Base-by-base conservation (phyloP, 768 basidiomycete genomes). In the Hygrocybe coccinea region DNA sequence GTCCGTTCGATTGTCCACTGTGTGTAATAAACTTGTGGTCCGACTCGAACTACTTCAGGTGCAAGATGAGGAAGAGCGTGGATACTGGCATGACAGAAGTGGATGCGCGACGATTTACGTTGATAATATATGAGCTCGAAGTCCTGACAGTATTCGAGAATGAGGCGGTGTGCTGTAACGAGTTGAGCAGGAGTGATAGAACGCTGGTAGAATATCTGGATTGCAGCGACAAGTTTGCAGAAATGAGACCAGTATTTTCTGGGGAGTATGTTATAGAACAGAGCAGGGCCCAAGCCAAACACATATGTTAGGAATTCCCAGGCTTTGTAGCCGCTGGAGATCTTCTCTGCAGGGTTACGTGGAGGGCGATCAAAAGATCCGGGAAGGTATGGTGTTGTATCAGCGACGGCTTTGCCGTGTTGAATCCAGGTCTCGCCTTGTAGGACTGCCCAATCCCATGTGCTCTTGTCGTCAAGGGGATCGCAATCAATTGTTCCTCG, bases 401-500 rank as follows among this genome's bases (percentile, higher is more conserved):
- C 11, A 0, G 54, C 62, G 1, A 66, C 56, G 2, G 24, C 34
- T 11, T 55, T 3, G 0, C 69, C 63, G 47, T 68, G 67, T 0
- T 9, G 19, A 6, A 37, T 38, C 66, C 67, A 68, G 2, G 39
- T 44, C 0, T 57, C 29, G 0, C 58, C 59, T 9, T 19, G 14
- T 0, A 70, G 43, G 0, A 65, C 54, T 0, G 57, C 69, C 67
- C 69, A 76, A 1, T 63, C 60, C 74, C 74, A 76, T 0, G 51
- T 53, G 0, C 4, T 25, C 12, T 53, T 60, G 29, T 60, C 47
- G 44, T 75, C 71, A 1, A n/a, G 14, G 0, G 19, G 34, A n/a
- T 58, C 60, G 43, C 66, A 67, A 0, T 57, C 33, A 0, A 73
- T 41, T 0, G 64, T 66, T 0, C 68, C 71, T 7, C 60, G 60